Percentiles rank a stretch among this genome's conserved stretches.
These are phyloP conservation scores for Barnettozyma vustinii DNA, from an alignment of 805 yeast genomes.

Conservation along the genomic window DNA sequence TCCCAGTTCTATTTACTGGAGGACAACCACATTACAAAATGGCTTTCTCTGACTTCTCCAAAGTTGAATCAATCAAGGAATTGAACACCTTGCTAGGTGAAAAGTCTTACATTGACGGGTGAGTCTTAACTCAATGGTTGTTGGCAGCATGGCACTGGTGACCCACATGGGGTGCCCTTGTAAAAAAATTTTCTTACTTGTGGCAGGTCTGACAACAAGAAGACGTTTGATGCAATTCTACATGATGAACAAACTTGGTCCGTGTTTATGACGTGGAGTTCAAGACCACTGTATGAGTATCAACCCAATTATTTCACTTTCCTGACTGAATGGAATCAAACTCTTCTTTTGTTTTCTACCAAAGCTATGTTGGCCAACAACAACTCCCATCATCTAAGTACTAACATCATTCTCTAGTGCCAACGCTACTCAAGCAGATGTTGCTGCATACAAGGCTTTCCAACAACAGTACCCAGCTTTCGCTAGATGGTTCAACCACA, in stretches of 20 bases:
- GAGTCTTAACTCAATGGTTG: conserved; percentile 36
- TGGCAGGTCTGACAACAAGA: background rate
- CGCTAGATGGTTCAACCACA: conserved; percentile 98
- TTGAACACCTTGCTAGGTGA: conserved; percentile 84
- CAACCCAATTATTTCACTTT: conserved; percentile 43
- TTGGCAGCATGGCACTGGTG: background rate
- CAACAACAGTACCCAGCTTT: conserved; percentile 88
- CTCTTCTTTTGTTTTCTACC: background rate
- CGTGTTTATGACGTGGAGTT: conserved; percentile 95
- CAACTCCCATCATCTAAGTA: background rate
- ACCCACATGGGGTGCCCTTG: background rate
- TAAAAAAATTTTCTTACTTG: background rate
- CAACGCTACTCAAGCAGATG: conserved; percentile 94
- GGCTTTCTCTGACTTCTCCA: conserved; percentile 81
- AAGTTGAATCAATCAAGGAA: conserved; percentile 64
- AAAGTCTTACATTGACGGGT: conserved; percentile 95
- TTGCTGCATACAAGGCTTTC: conserved; percentile 89
- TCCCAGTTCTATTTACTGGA: background rate
- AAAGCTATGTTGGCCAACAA: background rate
- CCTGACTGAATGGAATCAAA: conserved; percentile 25
- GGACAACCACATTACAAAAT: conserved; percentile 28
- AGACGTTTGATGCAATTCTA: background rate
- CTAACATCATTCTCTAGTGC: conserved; percentile 43
- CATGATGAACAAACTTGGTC: conserved; percentile 82
- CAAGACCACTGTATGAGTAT: conserved; percentile 95